Evolutionary conservation across 352 stramenopile genomes (phyloP), one percentile per base, ranked within the genome.

Genomic region (Phytophthora pseudosyringae): DNA sequence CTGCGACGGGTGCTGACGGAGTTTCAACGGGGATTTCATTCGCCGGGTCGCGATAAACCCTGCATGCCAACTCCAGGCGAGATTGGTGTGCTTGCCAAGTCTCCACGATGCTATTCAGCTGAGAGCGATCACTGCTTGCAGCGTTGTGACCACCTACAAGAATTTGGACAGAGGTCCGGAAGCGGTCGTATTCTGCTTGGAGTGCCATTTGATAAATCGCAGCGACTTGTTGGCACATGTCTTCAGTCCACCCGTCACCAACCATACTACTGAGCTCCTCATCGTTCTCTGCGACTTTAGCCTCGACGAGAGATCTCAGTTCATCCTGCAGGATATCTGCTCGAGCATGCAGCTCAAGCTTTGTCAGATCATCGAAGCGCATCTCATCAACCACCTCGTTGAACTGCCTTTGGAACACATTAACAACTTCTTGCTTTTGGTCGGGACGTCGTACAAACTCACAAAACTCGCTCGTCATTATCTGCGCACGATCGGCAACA

Each of bases 331-430:
- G 53, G 3, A 93, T 67, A 49, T 97, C 90, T 3, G 65, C 64
- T 13, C 83, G 74, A 21, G 90, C 76, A 56, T 96, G 81, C 12
- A 97, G 63, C 60, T 97, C 89, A 12, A 79, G 36, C 48, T 95
- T 94, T n/a, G 81, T 93, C 10, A 73, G 39, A 7, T 88, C 78
- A 16, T 97, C 88, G 39, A 93, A 93, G 12, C 91, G 84, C 75
- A 97, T 91, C 25, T 91, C 86, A 12, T 93, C 73, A 1, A 85
- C n/a, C 16, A 97, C 75, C n/a, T 75, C 73, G 52, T 97, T 96
- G 55, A 94, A 94, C 11, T 67, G 70, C 5, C 47, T 60, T 52
- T 96, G 83, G 63, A 94, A 97, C 9, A 61, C 52, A 38, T 86
- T 80, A 3, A 97, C 60, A 25, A 82, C 36, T 4, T 51, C 59